These are phyloP conservation scores for Colletotrichum liriopes DNA, from an alignment of 2,329 filamentous ascomycete genomes.

Conservation along the genomic window DNA sequence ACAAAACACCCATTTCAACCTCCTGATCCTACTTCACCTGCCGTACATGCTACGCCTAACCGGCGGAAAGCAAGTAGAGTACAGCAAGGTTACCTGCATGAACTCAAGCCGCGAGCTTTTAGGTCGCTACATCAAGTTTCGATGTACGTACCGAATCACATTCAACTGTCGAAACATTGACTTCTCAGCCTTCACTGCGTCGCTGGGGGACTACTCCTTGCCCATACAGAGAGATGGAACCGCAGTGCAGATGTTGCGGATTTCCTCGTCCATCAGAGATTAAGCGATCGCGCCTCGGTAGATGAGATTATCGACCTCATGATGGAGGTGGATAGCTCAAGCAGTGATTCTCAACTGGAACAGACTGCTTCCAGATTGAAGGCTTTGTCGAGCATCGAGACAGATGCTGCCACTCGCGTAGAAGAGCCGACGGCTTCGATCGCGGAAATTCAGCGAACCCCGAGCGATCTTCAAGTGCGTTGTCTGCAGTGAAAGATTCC, in stretches of 20 bases:
- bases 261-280: conserved; percentile 56
- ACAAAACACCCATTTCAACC: conserved; percentile 52
- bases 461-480: neutral
- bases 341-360: conserved; percentile 49
- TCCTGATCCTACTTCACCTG: conserved; percentile 53
- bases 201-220: conserved; percentile 55
- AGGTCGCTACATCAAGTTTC: conserved; percentile 52
- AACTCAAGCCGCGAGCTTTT: conserved; percentile 56
- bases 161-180: conserved; percentile 52
- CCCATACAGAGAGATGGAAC: conserved; percentile 50
- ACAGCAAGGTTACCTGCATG: conserved; percentile 53
- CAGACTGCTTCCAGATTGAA: conserved; percentile 49
- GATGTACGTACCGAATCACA: conserved; percentile 48
- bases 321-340: conserved; percentile 47
- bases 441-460: neutral
- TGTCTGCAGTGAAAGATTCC: neutral
- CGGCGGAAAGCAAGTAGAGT: conserved; percentile 44
- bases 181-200: conserved; percentile 56
- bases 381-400: conserved; percentile 43
- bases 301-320: conserved; percentile 55
- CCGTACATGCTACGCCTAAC: conserved; percentile 50
- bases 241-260: conserved; percentile 41
- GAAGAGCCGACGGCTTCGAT: neutral
- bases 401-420: neutral
- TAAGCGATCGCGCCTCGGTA: conserved; percentile 56